A percentile compares a stretch with the other conserved stretches of the same genome.
These are phyloP conservation scores for Cadophora gregata DNA, from an alignment of 2,329 filamentous ascomycete genomes.

Conservation along the genomic window DNA sequence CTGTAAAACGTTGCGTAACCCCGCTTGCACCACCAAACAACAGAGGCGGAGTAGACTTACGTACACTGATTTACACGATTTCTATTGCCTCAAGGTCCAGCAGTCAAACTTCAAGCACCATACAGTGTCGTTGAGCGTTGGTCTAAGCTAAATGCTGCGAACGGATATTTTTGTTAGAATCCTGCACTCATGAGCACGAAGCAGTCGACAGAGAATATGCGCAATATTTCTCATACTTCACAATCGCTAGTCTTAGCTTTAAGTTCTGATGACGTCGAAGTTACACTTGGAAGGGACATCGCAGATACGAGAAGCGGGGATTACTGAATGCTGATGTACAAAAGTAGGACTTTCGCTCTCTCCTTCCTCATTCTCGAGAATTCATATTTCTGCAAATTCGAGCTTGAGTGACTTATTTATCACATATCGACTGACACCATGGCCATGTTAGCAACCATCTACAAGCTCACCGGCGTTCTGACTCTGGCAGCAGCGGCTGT, in stretches of 20 bases:
- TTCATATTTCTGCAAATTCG: not conserved
- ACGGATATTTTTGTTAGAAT: too few species aligned
- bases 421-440: not conserved
- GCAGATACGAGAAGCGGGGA: conserved; percentile 8
- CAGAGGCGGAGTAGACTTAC: not conserved
- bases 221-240: too few species aligned
- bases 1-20: too few species aligned
- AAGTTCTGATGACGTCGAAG: not conserved
- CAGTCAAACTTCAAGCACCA: too few species aligned
- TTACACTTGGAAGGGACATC: not conserved
- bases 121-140: too few species aligned
- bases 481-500: not conserved
- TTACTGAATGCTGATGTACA: too few species aligned
- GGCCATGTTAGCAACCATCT: not conserved
- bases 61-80: not conserved
- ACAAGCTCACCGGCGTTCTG: not conserved
- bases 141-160: too few species aligned
- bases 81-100: too few species aligned
- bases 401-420: too few species aligned
- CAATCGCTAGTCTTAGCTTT: too few species aligned
- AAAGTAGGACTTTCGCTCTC: not conserved
- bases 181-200: too few species aligned
- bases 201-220: too few species aligned
- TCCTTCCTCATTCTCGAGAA: not conserved
- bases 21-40: not conserved